Conservation (phyloP, 108 stramenopile genomes). For the Mediolabrus comicus region DNA sequence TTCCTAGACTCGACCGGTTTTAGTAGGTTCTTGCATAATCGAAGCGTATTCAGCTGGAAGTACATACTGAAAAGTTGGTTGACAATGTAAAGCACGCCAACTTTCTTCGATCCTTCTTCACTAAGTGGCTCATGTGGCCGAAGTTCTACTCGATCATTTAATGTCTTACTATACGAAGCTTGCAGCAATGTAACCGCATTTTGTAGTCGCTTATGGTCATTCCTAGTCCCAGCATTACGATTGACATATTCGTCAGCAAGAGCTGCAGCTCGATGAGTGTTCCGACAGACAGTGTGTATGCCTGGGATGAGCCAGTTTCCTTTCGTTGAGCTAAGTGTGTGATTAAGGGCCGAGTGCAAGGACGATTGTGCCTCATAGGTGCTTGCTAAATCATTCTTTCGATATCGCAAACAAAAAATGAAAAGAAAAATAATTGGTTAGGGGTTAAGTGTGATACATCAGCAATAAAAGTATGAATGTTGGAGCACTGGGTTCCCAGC, state of each 20-base stretch:
- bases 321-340: conserved; percentile 58
- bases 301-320: conserved; percentile 87
- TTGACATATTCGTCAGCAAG: conserved; percentile 56
- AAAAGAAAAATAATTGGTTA: conserved; percentile 5
- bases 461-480: conserved; percentile 21
- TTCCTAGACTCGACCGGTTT: conserved; percentile 76
- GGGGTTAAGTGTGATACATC: neutral
- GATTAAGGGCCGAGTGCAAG: conserved; percentile 71
- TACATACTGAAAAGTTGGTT: conserved; percentile 93
- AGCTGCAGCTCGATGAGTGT: conserved; percentile 64
- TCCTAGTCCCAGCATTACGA: conserved; percentile 24
- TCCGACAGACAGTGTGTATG: conserved; percentile 70
- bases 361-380: conserved; percentile 63
- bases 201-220: conserved; percentile 71
- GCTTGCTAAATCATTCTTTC: conserved; percentile 53
- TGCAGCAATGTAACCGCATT: conserved; percentile 77
- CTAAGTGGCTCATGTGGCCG: conserved; percentile 49
- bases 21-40: conserved; percentile 90
- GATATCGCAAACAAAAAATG: neutral
- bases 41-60: conserved; percentile 90
- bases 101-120: conserved; percentile 78
- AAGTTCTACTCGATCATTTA: conserved; percentile 83
- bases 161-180: conserved; percentile 76
- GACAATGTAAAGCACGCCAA: conserved; percentile 83
- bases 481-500: conserved; percentile 54